These are phyloP conservation scores for Candida sp. DNA, from an alignment of 1,139 yeast genomes.

Conservation along the genomic window DNA sequence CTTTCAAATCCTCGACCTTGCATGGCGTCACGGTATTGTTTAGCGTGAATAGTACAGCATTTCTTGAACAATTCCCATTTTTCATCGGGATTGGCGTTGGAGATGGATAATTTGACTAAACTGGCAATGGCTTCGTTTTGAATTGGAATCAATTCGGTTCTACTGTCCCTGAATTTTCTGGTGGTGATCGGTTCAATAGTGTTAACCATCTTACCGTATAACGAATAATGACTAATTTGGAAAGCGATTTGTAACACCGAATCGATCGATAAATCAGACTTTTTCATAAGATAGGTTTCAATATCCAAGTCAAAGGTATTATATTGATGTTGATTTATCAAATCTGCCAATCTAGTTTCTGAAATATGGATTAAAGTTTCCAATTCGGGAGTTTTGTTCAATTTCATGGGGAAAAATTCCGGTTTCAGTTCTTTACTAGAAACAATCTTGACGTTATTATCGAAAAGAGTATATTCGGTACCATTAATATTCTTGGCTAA, in stretches of 20 bases:
- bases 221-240: slow-evolving; percentile 69
- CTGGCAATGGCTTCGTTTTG: slow-evolving; percentile 53
- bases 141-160: slow-evolving; percentile 66
- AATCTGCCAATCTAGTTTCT: slow-evolving; percentile 73
- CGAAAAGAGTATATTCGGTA: slow-evolving; percentile 65
- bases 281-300: slow-evolving; percentile 44
- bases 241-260: slow-evolving; percentile 65
- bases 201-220: slow-evolving; percentile 67
- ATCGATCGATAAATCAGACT: slow-evolving; percentile 57
- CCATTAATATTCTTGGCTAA: slow-evolving; percentile 72
- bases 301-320: slow-evolving; percentile 39
- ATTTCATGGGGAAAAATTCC: slow-evolving; percentile 33
- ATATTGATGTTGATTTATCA: slow-evolving; percentile 68
- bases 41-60: slow-evolving; percentile 52
- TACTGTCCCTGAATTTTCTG: slow-evolving; percentile 59
- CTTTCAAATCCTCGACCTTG: slow-evolving; percentile 69
- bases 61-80: slow-evolving; percentile 52
- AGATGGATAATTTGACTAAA: slow-evolving; percentile 60
- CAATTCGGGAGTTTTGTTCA: slow-evolving; percentile 48
- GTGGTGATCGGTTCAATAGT: slow-evolving; percentile 75
- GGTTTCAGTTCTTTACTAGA: slow-evolving; percentile 42
- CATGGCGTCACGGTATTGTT: slow-evolving; percentile 49
- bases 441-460: slow-evolving; percentile 30
- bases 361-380: slow-evolving; percentile 58
- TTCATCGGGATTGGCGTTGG: slow-evolving; percentile 39